Conservation (phyloP, 441 rosid genomes). For the Macaranga tanarius region DNA sequence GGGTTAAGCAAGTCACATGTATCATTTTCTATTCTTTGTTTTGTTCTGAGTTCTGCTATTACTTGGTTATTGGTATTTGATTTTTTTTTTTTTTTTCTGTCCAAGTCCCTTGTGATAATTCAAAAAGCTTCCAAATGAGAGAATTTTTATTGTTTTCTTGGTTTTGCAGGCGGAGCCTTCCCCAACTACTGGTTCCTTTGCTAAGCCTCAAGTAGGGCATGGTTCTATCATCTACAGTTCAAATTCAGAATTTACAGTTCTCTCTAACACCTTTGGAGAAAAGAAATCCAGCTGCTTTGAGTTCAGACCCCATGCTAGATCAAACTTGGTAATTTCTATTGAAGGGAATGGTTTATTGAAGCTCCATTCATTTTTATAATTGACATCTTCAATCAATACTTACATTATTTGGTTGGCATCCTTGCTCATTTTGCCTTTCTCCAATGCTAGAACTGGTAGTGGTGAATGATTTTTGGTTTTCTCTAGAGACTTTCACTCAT, state of each 20-base stretch:
- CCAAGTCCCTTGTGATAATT: not conserved
- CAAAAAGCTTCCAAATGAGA: constrained; percentile 11
- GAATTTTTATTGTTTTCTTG: constrained; percentile 23
- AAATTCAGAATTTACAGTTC: constrained; percentile 36
- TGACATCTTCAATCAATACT: not conserved
- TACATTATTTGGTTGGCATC: not conserved
- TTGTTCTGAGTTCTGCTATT: constrained; percentile 13
- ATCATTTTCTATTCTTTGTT: constrained; percentile 13
- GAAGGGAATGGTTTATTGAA: not conserved
- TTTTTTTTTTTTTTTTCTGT: not conserved
- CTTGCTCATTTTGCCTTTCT: not conserved
- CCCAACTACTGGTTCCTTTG: constrained; percentile 88
- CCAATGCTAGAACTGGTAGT: not conserved
- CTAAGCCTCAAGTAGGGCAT: constrained; percentile 53
- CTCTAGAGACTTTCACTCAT: not conserved
- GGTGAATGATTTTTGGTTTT: constrained; percentile 1
- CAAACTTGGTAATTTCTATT: constrained; percentile 63
- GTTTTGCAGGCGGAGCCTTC: constrained; percentile 78
- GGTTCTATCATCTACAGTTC: constrained; percentile 40
- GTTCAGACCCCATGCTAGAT: constrained; percentile 62
- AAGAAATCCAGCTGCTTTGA: constrained; percentile 55
- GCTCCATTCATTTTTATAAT: not conserved
- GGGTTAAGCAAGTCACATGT: constrained; percentile 18
- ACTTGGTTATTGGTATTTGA: not conserved
- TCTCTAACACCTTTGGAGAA: constrained; percentile 42